Evolutionary conservation across 352 stramenopile species (phyloP).

Genomic region (Saprolegnia diclina): DNA sequence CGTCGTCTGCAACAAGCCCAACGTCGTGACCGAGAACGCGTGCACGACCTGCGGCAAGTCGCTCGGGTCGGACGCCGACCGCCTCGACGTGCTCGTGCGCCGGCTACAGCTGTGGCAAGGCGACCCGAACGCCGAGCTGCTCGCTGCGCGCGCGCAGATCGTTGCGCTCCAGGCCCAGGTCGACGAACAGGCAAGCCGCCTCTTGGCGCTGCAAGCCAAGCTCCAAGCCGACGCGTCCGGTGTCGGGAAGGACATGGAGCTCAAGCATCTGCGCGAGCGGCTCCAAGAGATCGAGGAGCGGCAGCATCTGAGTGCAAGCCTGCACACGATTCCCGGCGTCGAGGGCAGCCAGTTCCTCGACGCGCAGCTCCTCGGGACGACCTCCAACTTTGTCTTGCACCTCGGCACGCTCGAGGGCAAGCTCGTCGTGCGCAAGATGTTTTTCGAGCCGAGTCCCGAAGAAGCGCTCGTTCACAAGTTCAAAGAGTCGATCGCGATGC

Average conservation of each 20-base stretch:
- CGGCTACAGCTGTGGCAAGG: neutral
- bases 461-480: neutral
- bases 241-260: neutral
- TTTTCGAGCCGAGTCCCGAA: neutral
- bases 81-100: neutral
- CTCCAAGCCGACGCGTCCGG: neutral
- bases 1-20: slow-evolving; percentile 32
- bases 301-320: neutral
- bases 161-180: neutral
- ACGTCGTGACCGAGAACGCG: slow-evolving; percentile 46
- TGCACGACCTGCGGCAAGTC: slow-evolving; percentile 36
- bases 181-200: neutral
- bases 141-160: neutral
- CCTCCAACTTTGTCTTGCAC: neutral
- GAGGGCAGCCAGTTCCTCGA: neutral
- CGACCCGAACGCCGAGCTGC: neutral
- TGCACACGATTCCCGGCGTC: slow-evolving; percentile 4
- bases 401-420: neutral
- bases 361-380: neutral
- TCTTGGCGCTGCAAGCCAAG: neutral
- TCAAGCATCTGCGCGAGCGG: neutral
- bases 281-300: neutral
- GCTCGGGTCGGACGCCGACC: slow-evolving; percentile 30
- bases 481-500: neutral
- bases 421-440: neutral